Base-by-base conservation (phyloP, 2,329 filamentous ascomycete species). In the Verticillium alfalfae region DNA sequence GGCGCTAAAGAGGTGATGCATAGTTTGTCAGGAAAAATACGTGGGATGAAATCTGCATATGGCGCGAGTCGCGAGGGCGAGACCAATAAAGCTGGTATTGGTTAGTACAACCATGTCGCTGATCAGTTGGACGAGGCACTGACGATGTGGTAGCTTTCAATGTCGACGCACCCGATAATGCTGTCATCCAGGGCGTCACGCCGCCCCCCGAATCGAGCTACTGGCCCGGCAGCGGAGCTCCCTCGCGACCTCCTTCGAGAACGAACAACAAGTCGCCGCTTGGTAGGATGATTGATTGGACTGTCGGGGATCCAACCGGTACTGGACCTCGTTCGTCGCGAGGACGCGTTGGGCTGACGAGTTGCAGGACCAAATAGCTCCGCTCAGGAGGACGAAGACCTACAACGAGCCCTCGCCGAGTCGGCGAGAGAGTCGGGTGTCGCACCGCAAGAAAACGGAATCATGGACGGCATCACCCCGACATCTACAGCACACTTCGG, bases 161-260 rank as follows among this genome's bases (percentile, higher is more conserved):
- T 65, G 81, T 88, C 63, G 83, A 87, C 63, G 77, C 80, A 8
- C 74, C 81, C 66, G 78, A 80, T 61, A 73, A 72, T 63, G 70
- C 69, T 39, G 68, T 79, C 39, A 76, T 82, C 37, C 76, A 79
- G 54, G 78, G 79, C 22, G 71, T 78, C 12, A 75, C 79, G 7
- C 76, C 79, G 38, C 73, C 74, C 2, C 69, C 71, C 13, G 76
- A 76, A 41, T 71, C 73, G 56, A 79, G 79, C 62, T 59, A 65
- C 58, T 60, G 63, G 34, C 58, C 60, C 13, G 75, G 74, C 39
- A 72, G 73, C 9, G 76, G 75, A 34, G 81, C 82, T 5, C 83
- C 84, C 0, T 87, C 86, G 18, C 79, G 86, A 61, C 86, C 86
- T n/a, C 86, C 86, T 1, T 88, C 86, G 26, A 77, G 85, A 71